Conservation (phyloP, 305 asterid genomes). For the Solanum hybrid region DNA sequence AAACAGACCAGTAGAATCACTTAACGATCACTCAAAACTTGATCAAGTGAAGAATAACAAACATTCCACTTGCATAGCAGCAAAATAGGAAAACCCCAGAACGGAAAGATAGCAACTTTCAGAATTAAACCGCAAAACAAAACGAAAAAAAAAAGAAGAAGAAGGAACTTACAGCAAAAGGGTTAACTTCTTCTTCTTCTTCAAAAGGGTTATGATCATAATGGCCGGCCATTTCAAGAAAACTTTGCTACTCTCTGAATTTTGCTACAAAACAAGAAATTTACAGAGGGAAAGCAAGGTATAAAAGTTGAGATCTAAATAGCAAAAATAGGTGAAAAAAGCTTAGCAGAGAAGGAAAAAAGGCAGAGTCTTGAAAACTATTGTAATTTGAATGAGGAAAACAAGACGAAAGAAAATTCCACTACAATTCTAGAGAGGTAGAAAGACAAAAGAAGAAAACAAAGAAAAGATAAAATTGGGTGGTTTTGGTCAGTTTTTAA, state of each 20-base stretch:
- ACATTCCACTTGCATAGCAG: not conserved
- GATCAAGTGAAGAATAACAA: not conserved
- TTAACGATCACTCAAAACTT: not conserved
- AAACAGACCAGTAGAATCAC: not conserved
- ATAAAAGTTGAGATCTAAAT: constrained; percentile 18
- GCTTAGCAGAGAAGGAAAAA: constrained; percentile 28
- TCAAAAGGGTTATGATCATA: constrained; percentile 80
- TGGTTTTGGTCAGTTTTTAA: constrained; percentile 2
- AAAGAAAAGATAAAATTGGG: not conserved
- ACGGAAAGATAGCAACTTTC: not conserved
- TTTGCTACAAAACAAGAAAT: not conserved
- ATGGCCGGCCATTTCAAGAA: constrained; percentile 59
- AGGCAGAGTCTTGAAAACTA: not conserved
- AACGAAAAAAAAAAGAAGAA: not conserved
- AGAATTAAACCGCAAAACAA: not conserved
- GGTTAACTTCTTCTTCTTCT: constrained; percentile 76
- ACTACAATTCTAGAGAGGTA: constrained; percentile 9
- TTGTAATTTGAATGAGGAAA: constrained; percentile 1
- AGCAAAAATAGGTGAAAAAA: not conserved
- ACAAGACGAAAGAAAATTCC: not conserved
- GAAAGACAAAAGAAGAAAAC: not conserved
- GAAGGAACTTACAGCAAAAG: constrained; percentile 55
- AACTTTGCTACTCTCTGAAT: not conserved
- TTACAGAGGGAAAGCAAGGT: not conserved
- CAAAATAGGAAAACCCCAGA: not conserved